A percentile compares a stretch with the other conserved stretches of the same genome.
Conservation (phyloP, 1,284 basidiomycete species). For the Chiua sp. region DNA sequence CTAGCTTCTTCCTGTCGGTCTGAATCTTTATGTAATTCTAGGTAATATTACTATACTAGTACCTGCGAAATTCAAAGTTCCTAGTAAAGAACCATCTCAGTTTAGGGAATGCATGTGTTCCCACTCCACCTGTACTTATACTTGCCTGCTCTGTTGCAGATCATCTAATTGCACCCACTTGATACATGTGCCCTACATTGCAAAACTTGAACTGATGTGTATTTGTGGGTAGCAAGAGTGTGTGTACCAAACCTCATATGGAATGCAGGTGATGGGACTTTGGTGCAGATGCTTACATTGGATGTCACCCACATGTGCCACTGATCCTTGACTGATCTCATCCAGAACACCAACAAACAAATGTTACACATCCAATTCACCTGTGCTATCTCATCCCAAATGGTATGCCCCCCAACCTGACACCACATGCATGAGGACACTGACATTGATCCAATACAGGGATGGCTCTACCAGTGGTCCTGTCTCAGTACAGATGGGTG, state of each 20-base stretch:
- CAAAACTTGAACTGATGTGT: conserved; percentile 83
- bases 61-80: no score
- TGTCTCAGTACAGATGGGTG: conserved; percentile 50
- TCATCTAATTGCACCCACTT: conserved; percentile 86
- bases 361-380: conserved; percentile 85
- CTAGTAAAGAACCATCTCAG: no score
- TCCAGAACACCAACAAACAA: conserved; percentile 92
- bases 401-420: conserved; percentile 46
- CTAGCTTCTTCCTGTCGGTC: no score
- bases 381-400: conserved; percentile 67
- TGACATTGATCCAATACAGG: conserved; percentile 47
- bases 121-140: no score
- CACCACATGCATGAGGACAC: not conserved
- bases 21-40: no score
- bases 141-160: conserved; percentile 44
- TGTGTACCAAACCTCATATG: conserved; percentile 38
- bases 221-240: not conserved
- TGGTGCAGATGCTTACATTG: conserved; percentile 86
- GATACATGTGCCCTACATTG: conserved; percentile 84
- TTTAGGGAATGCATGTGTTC: no score
- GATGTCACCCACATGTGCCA: conserved; percentile 46
- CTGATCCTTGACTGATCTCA: not conserved
- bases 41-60: no score
- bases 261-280: conserved; percentile 82
- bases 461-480: conserved; percentile 98